A percentile compares a stretch with the other conserved stretches of the same genome.
Evolutionary conservation across 169 alveolate genomes (phyloP).

Genomic region (Eimeria sp.): DNA sequence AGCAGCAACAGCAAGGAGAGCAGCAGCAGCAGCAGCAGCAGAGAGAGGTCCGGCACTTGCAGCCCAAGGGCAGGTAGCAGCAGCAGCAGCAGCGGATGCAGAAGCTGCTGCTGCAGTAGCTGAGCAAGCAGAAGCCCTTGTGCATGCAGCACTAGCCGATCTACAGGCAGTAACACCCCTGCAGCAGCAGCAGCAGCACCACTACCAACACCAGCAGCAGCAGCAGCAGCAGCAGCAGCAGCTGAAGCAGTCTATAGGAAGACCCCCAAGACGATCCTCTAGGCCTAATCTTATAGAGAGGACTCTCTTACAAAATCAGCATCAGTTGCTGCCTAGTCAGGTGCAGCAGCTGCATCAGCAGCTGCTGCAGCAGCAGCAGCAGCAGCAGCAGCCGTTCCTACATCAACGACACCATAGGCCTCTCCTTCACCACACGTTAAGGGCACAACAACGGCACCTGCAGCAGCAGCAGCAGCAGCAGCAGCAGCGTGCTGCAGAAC

Average conservation of each 20-base stretch:
- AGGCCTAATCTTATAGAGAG: not conserved
- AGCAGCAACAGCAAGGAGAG: not conserved
- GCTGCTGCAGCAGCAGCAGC: slow-evolving; percentile 48
- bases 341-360: slow-evolving; percentile 44
- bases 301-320: slow-evolving; percentile 16
- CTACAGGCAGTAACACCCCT: not conserved
- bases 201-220: slow-evolving; percentile 43
- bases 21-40: slow-evolving; percentile 52
- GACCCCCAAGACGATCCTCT: slow-evolving; percentile 34
- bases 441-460: not conserved
- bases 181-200: slow-evolving; percentile 13
- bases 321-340: not conserved
- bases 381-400: not conserved
- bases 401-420: not conserved
- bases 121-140: slow-evolving; percentile 48
- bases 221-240: slow-evolving; percentile 69
- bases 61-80: slow-evolving; percentile 18
- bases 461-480: no score
- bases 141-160: slow-evolving; percentile 6
- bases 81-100: no score
- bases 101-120: slow-evolving; percentile 46
- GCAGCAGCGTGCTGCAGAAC: no score
- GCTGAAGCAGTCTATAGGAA: not conserved
- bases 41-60: not conserved
- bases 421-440: not conserved